Conservation (phyloP, 805 yeast genomes). For the Naumovozyma baii region DNA sequence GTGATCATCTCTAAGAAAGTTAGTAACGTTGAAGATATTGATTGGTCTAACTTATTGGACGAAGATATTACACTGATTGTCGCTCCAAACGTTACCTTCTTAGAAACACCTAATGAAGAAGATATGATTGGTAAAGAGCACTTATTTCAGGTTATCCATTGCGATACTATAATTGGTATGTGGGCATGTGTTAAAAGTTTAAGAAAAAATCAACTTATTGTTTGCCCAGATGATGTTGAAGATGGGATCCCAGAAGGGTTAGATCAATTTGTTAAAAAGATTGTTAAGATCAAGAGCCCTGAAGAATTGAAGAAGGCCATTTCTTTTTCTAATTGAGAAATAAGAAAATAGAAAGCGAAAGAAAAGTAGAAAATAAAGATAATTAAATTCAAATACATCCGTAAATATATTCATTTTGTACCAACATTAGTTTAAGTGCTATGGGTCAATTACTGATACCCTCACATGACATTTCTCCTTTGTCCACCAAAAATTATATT, state of each 20-base stretch:
- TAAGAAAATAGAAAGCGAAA: background rate
- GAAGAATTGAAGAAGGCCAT: background rate
- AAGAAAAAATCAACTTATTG: conserved; percentile 29
- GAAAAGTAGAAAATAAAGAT: background rate
- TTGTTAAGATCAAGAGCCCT: conserved; percentile 5
- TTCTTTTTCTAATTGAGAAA: too few species aligned
- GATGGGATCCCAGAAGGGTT: conserved; percentile 26
- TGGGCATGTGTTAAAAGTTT: conserved; percentile 49
- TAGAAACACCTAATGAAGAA: conserved; percentile 5
- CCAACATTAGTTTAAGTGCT: too few species aligned
- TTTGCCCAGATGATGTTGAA: conserved; percentile 19
- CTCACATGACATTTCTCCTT: conserved; percentile 35
- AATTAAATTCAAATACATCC: too few species aligned
- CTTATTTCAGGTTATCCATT: conserved; percentile 33
- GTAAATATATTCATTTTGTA: too few species aligned
- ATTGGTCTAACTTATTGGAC: conserved; percentile 14
- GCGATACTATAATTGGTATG: conserved; percentile 41
- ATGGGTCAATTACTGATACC: background rate
- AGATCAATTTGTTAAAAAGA: conserved; percentile 21
- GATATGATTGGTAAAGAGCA: conserved; percentile 15
- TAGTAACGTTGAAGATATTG: conserved; percentile 2
- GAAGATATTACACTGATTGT: conserved; percentile 30
- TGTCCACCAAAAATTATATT: conserved; percentile 47
- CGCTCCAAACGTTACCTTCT: conserved; percentile 22
- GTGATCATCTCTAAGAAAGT: conserved; percentile 15